phyloP scores from a whole-genome alignment of 768 basidiomycete genomes.

The Hygrophoropsis aurantiaca region DNA sequence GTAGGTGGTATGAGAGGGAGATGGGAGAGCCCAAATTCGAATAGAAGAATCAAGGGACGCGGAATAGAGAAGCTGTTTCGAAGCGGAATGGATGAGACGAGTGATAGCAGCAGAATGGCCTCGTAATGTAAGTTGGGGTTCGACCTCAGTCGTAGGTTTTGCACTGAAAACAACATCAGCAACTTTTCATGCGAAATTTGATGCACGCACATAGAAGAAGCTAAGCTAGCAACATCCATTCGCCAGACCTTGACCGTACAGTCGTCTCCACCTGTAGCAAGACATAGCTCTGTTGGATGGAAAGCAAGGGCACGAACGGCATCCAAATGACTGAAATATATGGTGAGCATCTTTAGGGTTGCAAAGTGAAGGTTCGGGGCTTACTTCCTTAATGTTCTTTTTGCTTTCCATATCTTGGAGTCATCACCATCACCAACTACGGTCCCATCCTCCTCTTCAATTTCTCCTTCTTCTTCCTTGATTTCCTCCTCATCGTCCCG shows the following conservation, averaged over 20 bases:
- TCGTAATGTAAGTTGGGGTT: constrained; percentile 90
- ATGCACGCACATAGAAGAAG: constrained; percentile 71
- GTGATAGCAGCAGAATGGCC: constrained; percentile 94
- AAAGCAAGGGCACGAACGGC: constrained; percentile 89
- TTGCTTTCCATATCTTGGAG: constrained; percentile 80
- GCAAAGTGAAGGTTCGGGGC: constrained; percentile 32
- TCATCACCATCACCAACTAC: constrained; percentile 69
- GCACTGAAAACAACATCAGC: constrained; percentile 39
- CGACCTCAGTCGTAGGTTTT: constrained; percentile 79
- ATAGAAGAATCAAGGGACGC: constrained; percentile 94
- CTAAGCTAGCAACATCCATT: constrained; percentile 72
- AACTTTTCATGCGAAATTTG: constrained; percentile 11
- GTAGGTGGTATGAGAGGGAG: constrained; percentile 80
- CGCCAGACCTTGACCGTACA: constrained; percentile 96
- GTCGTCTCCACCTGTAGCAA: constrained; percentile 95
- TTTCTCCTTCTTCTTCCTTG: constrained; percentile 69
- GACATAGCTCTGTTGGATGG: constrained; percentile 79
- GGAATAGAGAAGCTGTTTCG: constrained; percentile 79
- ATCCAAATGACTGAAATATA: constrained; percentile 75
- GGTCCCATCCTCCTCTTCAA: constrained; percentile 64
- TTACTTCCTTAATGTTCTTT: constrained; percentile 86
- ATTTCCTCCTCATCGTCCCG: constrained; percentile 64
- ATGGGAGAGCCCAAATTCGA: constrained; percentile 84
- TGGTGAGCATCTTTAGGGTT: constrained; percentile 5
- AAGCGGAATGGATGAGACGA: constrained; percentile 75